Evolutionary conservation across 768 basidiomycete genomes (phyloP), one percentile per base, ranked within the genome.

Genomic region (Rubroboletus pulcherrimus): DNA sequence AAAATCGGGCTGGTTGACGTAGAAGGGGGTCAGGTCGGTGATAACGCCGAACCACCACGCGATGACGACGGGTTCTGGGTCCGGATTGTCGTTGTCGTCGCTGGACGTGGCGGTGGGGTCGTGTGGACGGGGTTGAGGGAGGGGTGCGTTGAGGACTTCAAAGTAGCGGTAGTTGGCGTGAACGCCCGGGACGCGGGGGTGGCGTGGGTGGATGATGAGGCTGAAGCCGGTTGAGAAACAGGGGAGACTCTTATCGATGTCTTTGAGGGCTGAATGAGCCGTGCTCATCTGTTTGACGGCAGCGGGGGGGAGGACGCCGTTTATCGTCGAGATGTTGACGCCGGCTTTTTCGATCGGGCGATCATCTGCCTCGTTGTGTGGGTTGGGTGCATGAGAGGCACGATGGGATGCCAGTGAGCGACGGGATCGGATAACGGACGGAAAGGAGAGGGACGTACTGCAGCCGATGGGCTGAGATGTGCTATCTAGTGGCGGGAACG

Each of bases 11-110:
- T 71, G 70, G 65, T 74, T 75, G 33, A 81, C 67, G 64, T 81
- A 83, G 7, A 72, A 73, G 6, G 82, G 82, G 0, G 81, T 81
- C 21, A 83, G 64, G 64, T 83, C 81, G 19, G 54, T 60, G 60
- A 62, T 63, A 12, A 48, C 60, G 29, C 67, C 62, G 9, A 68
- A 68, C 60, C 68, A 70, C 68, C 65, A 67, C 7, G 65, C 65
- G 15, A 64, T 49, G 38, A 65, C 56, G 10, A 42, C 40, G 29
- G 60, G 63, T 45, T 57, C 37, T 26, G 37, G 39, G 15, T 26
- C 34, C 9, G 34, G 10, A 4, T 38, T 11, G 29, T 35, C 41
- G 7, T 31, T 30, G 12, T 24, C 30, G 12, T 24, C 30, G 12
- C 19, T 26, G 31, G 34, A 7, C 4, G 48, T 37, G 48, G 48